Base-by-base conservation (phyloP, 2,329 filamentous ascomycete genomes). In the Aspergillus hiratsukae region DNA sequence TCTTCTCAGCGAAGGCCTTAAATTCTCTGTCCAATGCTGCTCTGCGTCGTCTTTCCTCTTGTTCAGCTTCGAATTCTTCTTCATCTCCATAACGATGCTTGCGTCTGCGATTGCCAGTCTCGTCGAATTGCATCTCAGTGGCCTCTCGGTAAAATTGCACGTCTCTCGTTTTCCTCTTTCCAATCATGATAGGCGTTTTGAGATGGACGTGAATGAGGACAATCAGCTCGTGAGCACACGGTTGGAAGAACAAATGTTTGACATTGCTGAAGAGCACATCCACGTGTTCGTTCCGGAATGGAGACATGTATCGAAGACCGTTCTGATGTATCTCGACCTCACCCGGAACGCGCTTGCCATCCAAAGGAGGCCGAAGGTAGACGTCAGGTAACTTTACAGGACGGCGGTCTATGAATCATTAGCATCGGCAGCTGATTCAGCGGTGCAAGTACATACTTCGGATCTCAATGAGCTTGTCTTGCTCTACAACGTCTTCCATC, bases 141-240 rank as follows among this genome's bases (percentile, higher is more conserved):
- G 94, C 94, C 78, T 99, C 94, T 53, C 94, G 86, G 70, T 97
- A 97, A 76, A 99, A 99, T 67, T 99, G 95, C 1, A 99, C 89
- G 72, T 99, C 95, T 78, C 94, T 97, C 10, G 94, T 96, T 84
- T 99, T 99, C 79, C 96, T 95, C 82, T 96, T 97, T 59, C 94
- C 94, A 61, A 99, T 89, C 74, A 99, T 91, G 72, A 99, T 97
- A 2, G 94, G 94, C 60, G 97, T 96, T 77, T 96, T 97, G 51
- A 99, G 84, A 73, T 99, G 94, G 55, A 99, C 89, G 73, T 99
- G 94, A 64, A 99, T 97, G 66, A 99, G 90, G 63, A 99, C 95
- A 64, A 99, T 96, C 68, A 99, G 79, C 74, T 99, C 94, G 69
- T 96, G 91, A 66, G 91, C 89, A 68, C 91, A 97, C 28, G 95